These are phyloP conservation scores for Phialocephala subalpina DNA, from an alignment of 2,329 filamentous ascomycete genomes.

Conservation along the genomic window DNA sequence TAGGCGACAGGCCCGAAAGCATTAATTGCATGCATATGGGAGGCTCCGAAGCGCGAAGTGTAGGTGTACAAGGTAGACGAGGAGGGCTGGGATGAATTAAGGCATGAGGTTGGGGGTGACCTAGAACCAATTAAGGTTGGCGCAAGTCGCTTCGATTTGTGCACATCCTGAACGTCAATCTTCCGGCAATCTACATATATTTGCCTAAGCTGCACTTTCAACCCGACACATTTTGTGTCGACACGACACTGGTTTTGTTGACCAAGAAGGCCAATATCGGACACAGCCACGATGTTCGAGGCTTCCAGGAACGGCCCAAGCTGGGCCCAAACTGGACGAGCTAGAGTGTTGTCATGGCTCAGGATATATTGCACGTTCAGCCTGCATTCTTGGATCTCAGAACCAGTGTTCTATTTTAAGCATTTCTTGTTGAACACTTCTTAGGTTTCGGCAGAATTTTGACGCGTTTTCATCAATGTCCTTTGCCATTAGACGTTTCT, in stretches of 20 bases:
- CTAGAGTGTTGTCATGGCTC: constrained; percentile 6
- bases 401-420: constrained; percentile 20
- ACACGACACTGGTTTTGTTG: constrained; percentile 6
- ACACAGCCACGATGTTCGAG: constrained; percentile 1
- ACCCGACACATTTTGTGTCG: constrained; percentile 8
- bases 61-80: constrained; percentile 1
- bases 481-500: constrained; percentile 5
- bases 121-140: constrained; percentile 18
- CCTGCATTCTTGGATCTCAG: constrained; percentile 18
- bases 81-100: constrained; percentile 20
- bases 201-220: constrained; percentile 26
- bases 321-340: neutral
- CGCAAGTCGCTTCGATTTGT: constrained; percentile 14
- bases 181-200: constrained; percentile 23
- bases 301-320: constrained; percentile 16
- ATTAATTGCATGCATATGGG: constrained; percentile 23
- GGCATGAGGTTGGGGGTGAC: constrained; percentile 1
- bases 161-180: constrained; percentile 24
- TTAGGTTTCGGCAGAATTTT: neutral
- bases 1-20: constrained; percentile 16
- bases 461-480: constrained; percentile 13
- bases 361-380: constrained; percentile 26
- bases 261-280: neutral
- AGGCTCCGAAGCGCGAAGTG: neutral
- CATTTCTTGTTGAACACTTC: neutral